Percentiles rank a stretch among this genome's conserved stretches.
These are phyloP conservation scores for Albizia julibrissin DNA, from an alignment of 306 rosid species.

Conservation along the genomic window DNA sequence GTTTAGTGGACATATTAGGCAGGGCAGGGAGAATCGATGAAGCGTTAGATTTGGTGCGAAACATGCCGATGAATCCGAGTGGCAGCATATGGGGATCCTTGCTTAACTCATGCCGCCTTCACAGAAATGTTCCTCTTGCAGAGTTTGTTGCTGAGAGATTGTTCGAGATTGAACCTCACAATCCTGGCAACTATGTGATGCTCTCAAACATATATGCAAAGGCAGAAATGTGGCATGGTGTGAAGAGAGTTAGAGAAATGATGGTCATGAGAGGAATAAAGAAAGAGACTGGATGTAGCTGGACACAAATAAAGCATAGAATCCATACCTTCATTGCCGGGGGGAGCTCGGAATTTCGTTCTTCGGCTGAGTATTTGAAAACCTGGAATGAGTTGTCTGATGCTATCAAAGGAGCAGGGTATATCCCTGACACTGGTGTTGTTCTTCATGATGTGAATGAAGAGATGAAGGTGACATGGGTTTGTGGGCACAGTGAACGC, in stretches of 20 bases:
- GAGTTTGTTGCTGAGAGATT: conserved; percentile 44
- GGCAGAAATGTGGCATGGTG: conserved; percentile 56
- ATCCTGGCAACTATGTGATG: conserved; percentile 62
- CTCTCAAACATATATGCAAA: conserved; percentile 64
- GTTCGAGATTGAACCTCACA: conserved; percentile 53
- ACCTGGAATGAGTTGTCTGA: conserved; percentile 46
- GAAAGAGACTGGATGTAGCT: conserved; percentile 63
- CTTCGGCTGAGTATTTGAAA: conserved; percentile 46
- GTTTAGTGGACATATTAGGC: conserved; percentile 54
- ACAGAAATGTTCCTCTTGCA: conserved; percentile 48
- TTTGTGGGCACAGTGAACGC: conserved; percentile 64
- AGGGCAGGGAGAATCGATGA: conserved; percentile 51
- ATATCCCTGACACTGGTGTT: conserved; percentile 44
- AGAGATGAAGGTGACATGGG: conserved; percentile 49
- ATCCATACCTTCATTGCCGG: conserved; percentile 58
- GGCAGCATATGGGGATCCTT: conserved; percentile 64
- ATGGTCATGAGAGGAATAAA: conserved; percentile 51
- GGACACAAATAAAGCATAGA: conserved; percentile 50
- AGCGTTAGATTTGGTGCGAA: conserved; percentile 42
- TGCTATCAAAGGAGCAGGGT: conserved; percentile 46
- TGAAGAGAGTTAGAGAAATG: conserved; percentile 53
- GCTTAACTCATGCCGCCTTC: conserved; percentile 54
- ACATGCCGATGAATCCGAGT: conserved; percentile 60
- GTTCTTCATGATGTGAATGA: conserved; percentile 62
- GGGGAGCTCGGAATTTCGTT: conserved; percentile 50